Evolutionary conservation across 2,329 filamentous ascomycete genomes (phyloP).

Genomic region (Coniochaeta sp.): DNA sequence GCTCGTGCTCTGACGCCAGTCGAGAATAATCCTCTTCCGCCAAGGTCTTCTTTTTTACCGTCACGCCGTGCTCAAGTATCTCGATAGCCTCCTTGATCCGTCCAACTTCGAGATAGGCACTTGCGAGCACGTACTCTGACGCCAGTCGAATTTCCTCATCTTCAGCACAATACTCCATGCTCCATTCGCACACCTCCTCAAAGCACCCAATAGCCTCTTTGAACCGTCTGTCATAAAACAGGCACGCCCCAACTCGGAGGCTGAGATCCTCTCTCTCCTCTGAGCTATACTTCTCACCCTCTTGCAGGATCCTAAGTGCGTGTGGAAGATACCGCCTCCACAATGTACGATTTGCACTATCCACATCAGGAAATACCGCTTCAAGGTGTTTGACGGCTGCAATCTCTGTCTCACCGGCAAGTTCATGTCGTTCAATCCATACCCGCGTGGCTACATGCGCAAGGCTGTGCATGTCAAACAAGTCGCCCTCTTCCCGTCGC

Average conservation of each 20-base stretch:
- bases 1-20: conserved; percentile 6
- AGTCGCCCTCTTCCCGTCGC: conserved; percentile 10
- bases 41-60: background rate
- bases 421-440: conserved; percentile 14
- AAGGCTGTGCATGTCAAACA: conserved; percentile 28
- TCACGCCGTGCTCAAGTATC: conserved; percentile 10
- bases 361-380: background rate
- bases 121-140: conserved; percentile 8
- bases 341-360: background rate
- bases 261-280: background rate
- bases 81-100: conserved; percentile 12
- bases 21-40: background rate
- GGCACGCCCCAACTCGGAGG: background rate
- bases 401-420: background rate
- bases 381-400: background rate
- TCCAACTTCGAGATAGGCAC: conserved; percentile 9
- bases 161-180: background rate
- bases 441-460: conserved; percentile 23
- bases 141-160: background rate
- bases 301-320: background rate
- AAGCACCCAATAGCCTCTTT: conserved; percentile 3
- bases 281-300: background rate
- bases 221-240: background rate
- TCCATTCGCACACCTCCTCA: conserved; percentile 2
- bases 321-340: background rate